phyloP scores from a whole-genome alignment of 495 filamentous ascomycete species.

The Sabuloglossum arenarium region DNA sequence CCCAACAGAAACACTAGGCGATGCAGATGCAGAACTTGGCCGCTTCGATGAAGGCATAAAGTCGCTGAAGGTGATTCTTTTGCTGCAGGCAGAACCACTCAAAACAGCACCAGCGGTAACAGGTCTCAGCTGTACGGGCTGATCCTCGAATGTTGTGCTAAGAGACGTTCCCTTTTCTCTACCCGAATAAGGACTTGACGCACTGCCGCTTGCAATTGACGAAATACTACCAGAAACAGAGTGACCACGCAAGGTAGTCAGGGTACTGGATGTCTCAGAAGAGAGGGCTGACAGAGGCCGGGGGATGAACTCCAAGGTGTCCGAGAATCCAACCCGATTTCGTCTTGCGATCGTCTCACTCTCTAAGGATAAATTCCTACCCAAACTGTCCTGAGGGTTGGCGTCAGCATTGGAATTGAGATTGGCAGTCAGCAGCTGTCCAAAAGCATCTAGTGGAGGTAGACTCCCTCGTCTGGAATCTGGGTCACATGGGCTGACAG shows the following conservation, averaged over 20 bases:
- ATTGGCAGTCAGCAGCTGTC: neutral
- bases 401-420: neutral
- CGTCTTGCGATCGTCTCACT: conserved; percentile 9
- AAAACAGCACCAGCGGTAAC: conserved; percentile 32
- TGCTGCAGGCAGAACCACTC: conserved; percentile 10
- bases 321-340: conserved; percentile 35
- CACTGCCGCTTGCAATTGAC: conserved; percentile 30
- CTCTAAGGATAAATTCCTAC: conserved; percentile 6
- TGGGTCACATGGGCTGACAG: neutral
- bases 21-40: conserved; percentile 11
- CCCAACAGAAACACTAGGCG: conserved; percentile 6
- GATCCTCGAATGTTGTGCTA: conserved; percentile 16
- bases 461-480: neutral
- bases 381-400: conserved; percentile 9
- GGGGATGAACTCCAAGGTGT: conserved; percentile 45
- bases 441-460: neutral
- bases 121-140: conserved; percentile 20
- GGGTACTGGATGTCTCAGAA: conserved; percentile 48
- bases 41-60: conserved; percentile 8
- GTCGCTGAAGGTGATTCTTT: neutral
- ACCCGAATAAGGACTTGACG: neutral
- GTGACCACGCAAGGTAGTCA: conserved; percentile 37
- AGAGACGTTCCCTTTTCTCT: conserved; percentile 11
- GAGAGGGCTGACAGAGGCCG: conserved; percentile 55
- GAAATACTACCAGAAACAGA: conserved; percentile 42